Conservation (phyloP, 306 rosid genomes). For the Urtica urens region DNA sequence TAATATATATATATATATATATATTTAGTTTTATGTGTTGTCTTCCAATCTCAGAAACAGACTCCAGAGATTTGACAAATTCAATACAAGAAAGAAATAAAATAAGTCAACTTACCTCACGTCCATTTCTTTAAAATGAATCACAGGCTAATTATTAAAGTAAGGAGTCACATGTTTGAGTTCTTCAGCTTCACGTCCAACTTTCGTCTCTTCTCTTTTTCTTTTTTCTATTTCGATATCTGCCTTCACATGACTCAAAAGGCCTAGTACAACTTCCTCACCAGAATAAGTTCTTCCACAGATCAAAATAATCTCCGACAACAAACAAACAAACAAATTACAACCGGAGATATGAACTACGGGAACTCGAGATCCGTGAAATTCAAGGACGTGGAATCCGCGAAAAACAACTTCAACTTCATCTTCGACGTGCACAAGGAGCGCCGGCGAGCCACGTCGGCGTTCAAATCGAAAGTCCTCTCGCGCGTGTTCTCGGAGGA, state of each 20-base stretch:
- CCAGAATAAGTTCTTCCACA: background rate
- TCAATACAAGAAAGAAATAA: conserved; percentile 1
- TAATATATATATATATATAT: too few relatives aligned
- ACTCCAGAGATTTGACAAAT: conserved; percentile 11
- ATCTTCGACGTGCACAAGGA: conserved; percentile 5
- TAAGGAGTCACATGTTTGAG: conserved; percentile 24
- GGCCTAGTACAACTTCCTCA: conserved; percentile 1
- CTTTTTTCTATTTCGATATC: background rate
- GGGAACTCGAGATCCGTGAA: conserved; percentile 47
- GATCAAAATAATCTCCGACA: conserved; percentile 7
- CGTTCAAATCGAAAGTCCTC: conserved; percentile 28
- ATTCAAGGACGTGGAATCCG: conserved; percentile 25
- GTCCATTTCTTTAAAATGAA: background rate
- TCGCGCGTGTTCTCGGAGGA: conserved; percentile 48
- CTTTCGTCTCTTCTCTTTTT: conserved; percentile 21
- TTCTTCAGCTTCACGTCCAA: conserved; percentile 15
- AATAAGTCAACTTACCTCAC: background rate
- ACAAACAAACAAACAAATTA: conserved; percentile 17
- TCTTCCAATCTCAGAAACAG: background rate
- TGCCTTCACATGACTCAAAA: conserved; percentile 30
- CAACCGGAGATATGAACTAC: conserved; percentile 41
- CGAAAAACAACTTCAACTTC: conserved; percentile 19
- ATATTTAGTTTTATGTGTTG: background rate
- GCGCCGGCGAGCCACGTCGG: conserved; percentile 21
- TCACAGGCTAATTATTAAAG: conserved; percentile 4